Evolutionary conservation across 2,329 filamentous ascomycete genomes (phyloP).

Genomic region (Neopestalotiopsis rosae): DNA sequence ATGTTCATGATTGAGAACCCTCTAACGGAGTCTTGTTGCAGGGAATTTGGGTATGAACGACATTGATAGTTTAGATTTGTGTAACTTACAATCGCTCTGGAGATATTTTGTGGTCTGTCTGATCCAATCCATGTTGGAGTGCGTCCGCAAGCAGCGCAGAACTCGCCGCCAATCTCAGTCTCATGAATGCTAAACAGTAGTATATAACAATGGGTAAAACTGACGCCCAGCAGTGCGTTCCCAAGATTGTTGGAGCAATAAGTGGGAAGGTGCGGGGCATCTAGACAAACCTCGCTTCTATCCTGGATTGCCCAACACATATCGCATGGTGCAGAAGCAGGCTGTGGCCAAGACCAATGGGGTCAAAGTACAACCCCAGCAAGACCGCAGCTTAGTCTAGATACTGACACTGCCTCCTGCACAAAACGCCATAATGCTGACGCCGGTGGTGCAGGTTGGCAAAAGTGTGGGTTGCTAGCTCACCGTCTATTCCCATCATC

Average conservation of each 20-base stretch:
- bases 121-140: neutral
- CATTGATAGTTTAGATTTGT: too few relatives aligned
- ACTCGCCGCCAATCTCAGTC: too few relatives aligned
- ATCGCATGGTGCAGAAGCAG: slow-evolving; percentile 6
- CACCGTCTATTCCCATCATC: neutral
- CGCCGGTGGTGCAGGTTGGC: neutral
- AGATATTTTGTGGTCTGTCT: neutral
- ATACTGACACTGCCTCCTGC: neutral
- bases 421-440: neutral
- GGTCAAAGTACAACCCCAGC: neutral
- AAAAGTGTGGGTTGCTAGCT: neutral
- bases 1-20: too few relatives aligned
- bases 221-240: too few relatives aligned
- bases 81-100: neutral
- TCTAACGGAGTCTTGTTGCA: too few relatives aligned
- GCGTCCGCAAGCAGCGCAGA: too few relatives aligned
- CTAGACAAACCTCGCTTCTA: neutral
- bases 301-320: neutral
- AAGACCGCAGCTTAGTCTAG: too few relatives aligned
- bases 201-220: neutral
- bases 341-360: neutral
- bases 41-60: too few relatives aligned
- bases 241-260: neutral
- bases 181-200: too few relatives aligned
- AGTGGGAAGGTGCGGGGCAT: neutral